Base-by-base conservation (phyloP, 306 rosid genomes). In the Quillaja saponaria region DNA sequence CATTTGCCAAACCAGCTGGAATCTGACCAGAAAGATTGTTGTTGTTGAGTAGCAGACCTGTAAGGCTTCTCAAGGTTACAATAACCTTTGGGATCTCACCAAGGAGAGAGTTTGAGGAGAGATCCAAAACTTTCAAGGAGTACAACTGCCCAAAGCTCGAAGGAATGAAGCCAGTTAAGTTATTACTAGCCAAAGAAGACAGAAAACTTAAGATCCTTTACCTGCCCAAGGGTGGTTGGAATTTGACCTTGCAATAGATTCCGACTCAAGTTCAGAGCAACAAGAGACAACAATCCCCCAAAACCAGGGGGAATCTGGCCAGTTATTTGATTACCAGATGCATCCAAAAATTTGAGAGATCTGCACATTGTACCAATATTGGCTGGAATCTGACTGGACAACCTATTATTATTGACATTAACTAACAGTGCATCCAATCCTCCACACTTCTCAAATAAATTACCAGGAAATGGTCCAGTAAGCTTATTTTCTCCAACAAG, bases 21-120 rank as follows among this genome's bases (percentile, higher is more conserved):
- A 91, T 80, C 68, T 80, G 87, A 28, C 97, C 97, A 50, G 88
- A 85, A 66, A 88, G 90, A 28, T 79, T 82, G 75, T 88, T 91
- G 61, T 77, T 84, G 46, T 80, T 80, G 35, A 91, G 96, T 54
- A 91, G 84, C 48, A 91, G 86, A 68, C 53, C 77, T 7, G 79
- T 76, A 67, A 91, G 76, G 71, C 75, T 81, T 71, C 63, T 66
- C 85, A 91, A 58, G 76, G 78, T 76, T 13, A 67, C 90, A 72
- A 91, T 63, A 60, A 55, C 85, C 9, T 66, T 63, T 0, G 97
- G 97, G 71, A 91, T 88, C 77, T 76, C 95, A 49, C 96, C 96
- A n/a, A 76, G 70, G 60, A 91, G 86, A 46, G 61, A 49, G 71
- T 91, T 91, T 34, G 77, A 64, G 38, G 97, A 88, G 33, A 91